These are phyloP conservation scores for Fusarium sp. DNA, from an alignment of 2,329 filamentous ascomycete genomes.

Conservation along the genomic window DNA sequence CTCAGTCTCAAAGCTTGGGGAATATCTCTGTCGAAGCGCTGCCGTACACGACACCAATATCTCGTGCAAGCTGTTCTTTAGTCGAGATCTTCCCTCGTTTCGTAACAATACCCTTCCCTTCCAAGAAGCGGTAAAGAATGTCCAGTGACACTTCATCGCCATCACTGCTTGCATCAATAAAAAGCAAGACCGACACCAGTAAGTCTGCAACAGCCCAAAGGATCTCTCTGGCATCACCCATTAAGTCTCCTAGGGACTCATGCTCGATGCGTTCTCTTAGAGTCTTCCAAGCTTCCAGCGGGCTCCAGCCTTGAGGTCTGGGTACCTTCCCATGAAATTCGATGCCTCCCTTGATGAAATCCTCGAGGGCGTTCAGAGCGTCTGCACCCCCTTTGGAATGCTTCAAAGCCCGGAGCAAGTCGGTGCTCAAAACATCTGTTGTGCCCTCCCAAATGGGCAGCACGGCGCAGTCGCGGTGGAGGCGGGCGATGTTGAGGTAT, in stretches of 20 bases:
- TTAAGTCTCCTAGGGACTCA: slow-evolving; percentile 56
- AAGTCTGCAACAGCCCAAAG: slow-evolving; percentile 62
- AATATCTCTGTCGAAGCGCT: slow-evolving; percentile 9
- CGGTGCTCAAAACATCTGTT: slow-evolving; percentile 76
- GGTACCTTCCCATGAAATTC: slow-evolving; percentile 45
- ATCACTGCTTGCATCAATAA: slow-evolving; percentile 58
- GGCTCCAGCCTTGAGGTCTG: slow-evolving; percentile 49
- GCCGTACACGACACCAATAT: slow-evolving; percentile 58
- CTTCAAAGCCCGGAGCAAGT: slow-evolving; percentile 64
- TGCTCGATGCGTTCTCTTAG: slow-evolving; percentile 57
- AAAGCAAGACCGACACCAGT: slow-evolving; percentile 60
- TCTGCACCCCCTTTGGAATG: slow-evolving; percentile 57
- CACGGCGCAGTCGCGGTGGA: slow-evolving; percentile 76
- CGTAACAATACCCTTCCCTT: slow-evolving; percentile 42
- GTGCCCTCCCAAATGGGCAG: slow-evolving; percentile 81
- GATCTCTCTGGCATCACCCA: slow-evolving; percentile 62
- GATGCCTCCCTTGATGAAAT: slow-evolving; percentile 53
- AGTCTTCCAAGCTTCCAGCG: slow-evolving; percentile 57
- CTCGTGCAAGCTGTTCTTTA: slow-evolving; percentile 50
- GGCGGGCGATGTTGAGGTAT: slow-evolving; percentile 75
- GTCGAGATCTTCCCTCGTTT: slow-evolving; percentile 38
- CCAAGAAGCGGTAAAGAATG: slow-evolving; percentile 59
- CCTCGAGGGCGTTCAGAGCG: slow-evolving; percentile 60
- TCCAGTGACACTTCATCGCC: slow-evolving; percentile 56
- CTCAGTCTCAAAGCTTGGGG: slow-evolving; percentile 46